Evolutionary conservation across 2,329 filamentous ascomycete genomes (phyloP).

Genomic region (Septoria petroselini): DNA sequence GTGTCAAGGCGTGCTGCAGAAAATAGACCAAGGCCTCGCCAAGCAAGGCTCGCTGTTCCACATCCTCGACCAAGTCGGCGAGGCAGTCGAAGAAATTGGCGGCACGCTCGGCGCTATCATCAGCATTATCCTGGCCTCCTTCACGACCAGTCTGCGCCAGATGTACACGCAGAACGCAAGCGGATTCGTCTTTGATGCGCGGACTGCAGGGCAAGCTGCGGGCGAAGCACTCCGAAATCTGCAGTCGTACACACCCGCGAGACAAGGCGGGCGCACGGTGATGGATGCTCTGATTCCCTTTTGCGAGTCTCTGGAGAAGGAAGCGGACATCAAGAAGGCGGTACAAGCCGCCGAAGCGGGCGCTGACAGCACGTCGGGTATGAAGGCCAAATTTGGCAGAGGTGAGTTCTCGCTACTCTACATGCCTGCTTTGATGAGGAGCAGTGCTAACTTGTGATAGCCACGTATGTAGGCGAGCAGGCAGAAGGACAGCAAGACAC

Average conservation of each 20-base stretch:
- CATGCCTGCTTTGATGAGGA: not conserved
- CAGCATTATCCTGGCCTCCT: conserved; percentile 38
- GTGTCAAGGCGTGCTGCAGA: conserved; percentile 37
- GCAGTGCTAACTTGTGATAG: conserved; percentile 15
- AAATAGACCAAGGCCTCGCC: conserved; percentile 34
- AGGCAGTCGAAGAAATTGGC: conserved; percentile 40
- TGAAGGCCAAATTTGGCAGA: conserved; percentile 40
- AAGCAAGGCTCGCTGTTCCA: conserved; percentile 35
- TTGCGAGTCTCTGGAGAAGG: conserved; percentile 35
- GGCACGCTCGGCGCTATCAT: conserved; percentile 41
- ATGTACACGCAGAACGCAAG: conserved; percentile 31
- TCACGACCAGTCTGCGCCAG: conserved; percentile 42
- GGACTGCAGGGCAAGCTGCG: conserved; percentile 33
- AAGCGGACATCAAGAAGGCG: conserved; percentile 30
- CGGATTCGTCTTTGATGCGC: conserved; percentile 28
- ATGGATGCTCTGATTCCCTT: conserved; percentile 43
- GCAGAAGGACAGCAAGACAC: conserved; percentile 27
- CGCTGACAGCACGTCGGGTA: conserved; percentile 37
- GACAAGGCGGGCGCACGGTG: conserved; percentile 39
- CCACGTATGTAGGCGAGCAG: conserved; percentile 39
- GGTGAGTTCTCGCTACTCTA: conserved; percentile 22
- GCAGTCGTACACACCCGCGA: conserved; percentile 40
- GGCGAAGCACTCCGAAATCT: conserved; percentile 44
- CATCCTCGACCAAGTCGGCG: conserved; percentile 36
- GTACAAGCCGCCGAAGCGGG: conserved; percentile 36